Evolutionary conservation across 2,329 filamentous ascomycete species (phyloP), one percentile per base, ranked within the genome.

Genomic region (Colletotrichum eleusines): DNA sequence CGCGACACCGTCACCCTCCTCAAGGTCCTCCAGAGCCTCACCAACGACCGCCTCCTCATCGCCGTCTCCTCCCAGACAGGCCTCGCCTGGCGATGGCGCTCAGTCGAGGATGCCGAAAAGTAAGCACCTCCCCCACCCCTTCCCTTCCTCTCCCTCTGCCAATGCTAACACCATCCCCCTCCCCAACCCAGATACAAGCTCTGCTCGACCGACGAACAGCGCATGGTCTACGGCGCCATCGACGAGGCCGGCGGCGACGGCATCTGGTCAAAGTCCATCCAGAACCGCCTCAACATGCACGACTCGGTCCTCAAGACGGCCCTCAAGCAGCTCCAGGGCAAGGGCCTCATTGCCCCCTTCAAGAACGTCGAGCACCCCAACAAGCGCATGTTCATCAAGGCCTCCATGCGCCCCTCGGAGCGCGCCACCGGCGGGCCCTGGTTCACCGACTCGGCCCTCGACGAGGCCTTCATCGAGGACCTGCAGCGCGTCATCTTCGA

Each of bases 361-460:
- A 96, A 95, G 83, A 96, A 92, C 80, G 94, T 97, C 81, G 94
- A 97, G 82, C 91, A 93, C 78, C 94, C 94, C 35, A 93, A 91
- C 74, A 92, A 96, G 79, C 97, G 97, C 83, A 97, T 97, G 88
- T 99, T 96, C 86, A 97, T 99, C 87, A 91, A 97, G 77, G 90
- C 91, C 64, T 91, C 91, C 73, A 88, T 99, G 72, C 89, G 90
- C 14, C 95, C 96, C 0, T 94, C 92, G 64, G 95, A 98, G 73
- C 92, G 96, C 72, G 93, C 97, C 57, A 97, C 94, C 0, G 96
- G 96, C 58, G 96, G 96, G 1, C 92, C 94, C 11, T 99, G 95
- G 94, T 98, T 96, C 80, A 95, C 93, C 9, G 94, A 97, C 73
- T 93, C 94, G 63, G 92, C 95, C 74, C 87, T 98, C 16, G 96